These are phyloP conservation scores for Ascochyta rabiei DNA, from an alignment of 2,329 filamentous ascomycete genomes.

Conservation along the genomic window DNA sequence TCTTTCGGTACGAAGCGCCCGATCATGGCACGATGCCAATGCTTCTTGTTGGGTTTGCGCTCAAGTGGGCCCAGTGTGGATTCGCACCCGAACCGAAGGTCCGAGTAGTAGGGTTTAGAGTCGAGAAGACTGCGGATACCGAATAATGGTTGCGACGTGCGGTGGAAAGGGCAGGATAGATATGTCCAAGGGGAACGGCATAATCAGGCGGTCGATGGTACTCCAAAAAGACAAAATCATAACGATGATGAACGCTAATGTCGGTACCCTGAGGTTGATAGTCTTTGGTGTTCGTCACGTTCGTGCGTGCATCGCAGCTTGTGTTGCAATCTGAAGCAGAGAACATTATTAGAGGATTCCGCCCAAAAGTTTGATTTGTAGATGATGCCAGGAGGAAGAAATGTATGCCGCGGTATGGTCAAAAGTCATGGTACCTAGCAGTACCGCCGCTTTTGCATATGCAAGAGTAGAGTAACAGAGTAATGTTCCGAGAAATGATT, in stretches of 20 bases:
- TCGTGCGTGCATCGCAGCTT: constrained; percentile 42
- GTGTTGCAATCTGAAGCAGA: constrained; percentile 33
- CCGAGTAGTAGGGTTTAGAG: constrained; percentile 1
- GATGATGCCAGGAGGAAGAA: constrained; percentile 18
- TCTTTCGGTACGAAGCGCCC: constrained; percentile 11
- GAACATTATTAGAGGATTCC: constrained; percentile 16
- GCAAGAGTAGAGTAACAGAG: constrained; percentile 29
- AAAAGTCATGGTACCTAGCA: constrained; percentile 21
- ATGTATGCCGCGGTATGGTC: constrained; percentile 26
- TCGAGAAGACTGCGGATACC: constrained; percentile 39
- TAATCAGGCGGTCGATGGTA: constrained; percentile 14
- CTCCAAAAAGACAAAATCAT: constrained; percentile 27
- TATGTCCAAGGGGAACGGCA: constrained; percentile 17
- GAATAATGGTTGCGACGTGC: constrained; percentile 36
- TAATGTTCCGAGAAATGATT: constrained; percentile 40
- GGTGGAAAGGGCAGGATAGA: constrained; percentile 26
- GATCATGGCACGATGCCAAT: constrained; percentile 7
- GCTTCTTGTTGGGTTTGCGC: constrained; percentile 1
- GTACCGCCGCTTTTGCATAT: constrained; percentile 39
- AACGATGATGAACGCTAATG: constrained; percentile 48
- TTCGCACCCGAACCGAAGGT: neutral
- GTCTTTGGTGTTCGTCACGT: constrained; percentile 48
- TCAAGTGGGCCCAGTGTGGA: neutral
- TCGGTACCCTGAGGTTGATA: constrained; percentile 49
- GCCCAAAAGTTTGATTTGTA: constrained; percentile 16